Conservation (phyloP, 2,329 filamentous ascomycete species). For the Chalaropsis thielavioides region DNA sequence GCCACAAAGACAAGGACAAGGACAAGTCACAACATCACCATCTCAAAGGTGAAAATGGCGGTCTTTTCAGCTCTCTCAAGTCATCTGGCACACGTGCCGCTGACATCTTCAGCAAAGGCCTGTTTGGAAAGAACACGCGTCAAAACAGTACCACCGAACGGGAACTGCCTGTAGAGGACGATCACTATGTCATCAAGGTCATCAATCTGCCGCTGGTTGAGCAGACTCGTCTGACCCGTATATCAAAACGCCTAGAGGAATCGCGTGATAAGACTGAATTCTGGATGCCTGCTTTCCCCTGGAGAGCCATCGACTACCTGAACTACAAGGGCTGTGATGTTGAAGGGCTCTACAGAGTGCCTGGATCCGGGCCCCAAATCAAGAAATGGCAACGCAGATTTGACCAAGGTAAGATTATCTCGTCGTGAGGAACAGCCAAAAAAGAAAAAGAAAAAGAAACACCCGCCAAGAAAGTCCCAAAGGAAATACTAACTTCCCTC, state of each 20-base stretch:
- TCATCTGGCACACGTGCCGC: constrained; percentile 60
- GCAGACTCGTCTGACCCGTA: constrained; percentile 79
- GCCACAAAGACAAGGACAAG: constrained; percentile 31
- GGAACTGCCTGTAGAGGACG: constrained; percentile 54
- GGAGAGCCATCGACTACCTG: constrained; percentile 89
- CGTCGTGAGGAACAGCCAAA: not conserved
- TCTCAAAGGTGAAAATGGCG: constrained; percentile 26
- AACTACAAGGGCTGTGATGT: constrained; percentile 92
- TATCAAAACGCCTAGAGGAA: constrained; percentile 74
- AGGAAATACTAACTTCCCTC: not conserved
- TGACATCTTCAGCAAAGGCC: constrained; percentile 65
- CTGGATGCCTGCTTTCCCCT: constrained; percentile 95
- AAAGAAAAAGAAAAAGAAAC: not conserved
- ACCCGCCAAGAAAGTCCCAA: not conserved
- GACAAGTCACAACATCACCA: constrained; percentile 36
- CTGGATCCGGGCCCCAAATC: constrained; percentile 77
- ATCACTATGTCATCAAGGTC: constrained; percentile 70
- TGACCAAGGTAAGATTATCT: constrained; percentile 50
- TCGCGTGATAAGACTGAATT: constrained; percentile 94
- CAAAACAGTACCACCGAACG: constrained; percentile 56
- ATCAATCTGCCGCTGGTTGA: constrained; percentile 77
- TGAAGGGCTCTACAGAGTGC: constrained; percentile 83
- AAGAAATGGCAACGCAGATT: constrained; percentile 90
- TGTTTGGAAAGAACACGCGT: constrained; percentile 65
- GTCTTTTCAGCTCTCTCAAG: constrained; percentile 58